Evolutionary conservation across 495 filamentous ascomycete genomes (phyloP).

Genomic region (Rhypophila decipiens): DNA sequence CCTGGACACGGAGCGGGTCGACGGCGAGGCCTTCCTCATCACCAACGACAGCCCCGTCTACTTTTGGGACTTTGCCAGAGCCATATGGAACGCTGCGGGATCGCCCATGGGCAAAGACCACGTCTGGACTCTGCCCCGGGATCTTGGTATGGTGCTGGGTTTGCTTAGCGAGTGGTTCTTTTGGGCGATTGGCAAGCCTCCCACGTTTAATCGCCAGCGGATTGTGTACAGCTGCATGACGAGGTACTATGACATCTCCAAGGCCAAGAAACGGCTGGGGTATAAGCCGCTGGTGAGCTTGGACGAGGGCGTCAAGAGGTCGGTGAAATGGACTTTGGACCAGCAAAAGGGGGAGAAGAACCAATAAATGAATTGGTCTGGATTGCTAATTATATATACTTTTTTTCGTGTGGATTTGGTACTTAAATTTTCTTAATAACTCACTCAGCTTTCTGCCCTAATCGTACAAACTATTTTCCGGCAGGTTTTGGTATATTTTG

Average conservation of each 20-base stretch:
- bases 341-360: constrained; percentile 28
- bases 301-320: constrained; percentile 65
- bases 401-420: no score
- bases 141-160: constrained; percentile 59
- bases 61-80: constrained; percentile 90
- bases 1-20: constrained; percentile 71
- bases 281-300: constrained; percentile 69
- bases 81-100: constrained; percentile 69
- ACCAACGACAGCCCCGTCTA: constrained; percentile 89
- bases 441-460: no score
- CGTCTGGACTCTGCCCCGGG: constrained; percentile 63
- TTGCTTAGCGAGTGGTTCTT: constrained; percentile 62
- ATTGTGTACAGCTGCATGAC: constrained; percentile 78
- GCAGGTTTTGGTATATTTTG: no score
- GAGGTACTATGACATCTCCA: constrained; percentile 77
- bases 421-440: no score
- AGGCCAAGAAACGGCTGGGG: constrained; percentile 71
- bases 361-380: background rate
- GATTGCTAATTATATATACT: no score
- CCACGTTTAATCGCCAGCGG: constrained; percentile 65
- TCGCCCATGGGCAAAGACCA: constrained; percentile 56
- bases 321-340: constrained; percentile 61
- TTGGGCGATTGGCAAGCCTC: constrained; percentile 61
- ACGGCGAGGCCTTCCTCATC: constrained; percentile 92
- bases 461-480: no score